Percentiles rank a stretch among this genome's conserved stretches.
These are phyloP conservation scores for Carnegiea gigantea DNA, from an alignment of 179 eudicot genomes.

Conservation along the genomic window DNA sequence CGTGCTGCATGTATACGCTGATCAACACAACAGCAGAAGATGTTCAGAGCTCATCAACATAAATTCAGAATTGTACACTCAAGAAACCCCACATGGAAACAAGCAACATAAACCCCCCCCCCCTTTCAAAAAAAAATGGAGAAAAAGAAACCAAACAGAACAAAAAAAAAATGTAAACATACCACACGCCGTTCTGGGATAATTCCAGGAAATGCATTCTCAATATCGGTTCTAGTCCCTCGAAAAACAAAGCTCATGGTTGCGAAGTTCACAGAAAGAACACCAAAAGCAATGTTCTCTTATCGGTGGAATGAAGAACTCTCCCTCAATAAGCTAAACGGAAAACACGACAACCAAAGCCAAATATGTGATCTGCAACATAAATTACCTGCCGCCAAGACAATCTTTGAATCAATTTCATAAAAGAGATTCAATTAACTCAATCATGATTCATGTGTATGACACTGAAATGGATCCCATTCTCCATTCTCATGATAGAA, in stretches of 20 bases:
- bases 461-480: neutral
- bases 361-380: neutral
- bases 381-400: too few species aligned
- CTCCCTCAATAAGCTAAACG: constrained; percentile 5
- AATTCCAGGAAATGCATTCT: constrained; percentile 73
- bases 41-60: constrained; percentile 8
- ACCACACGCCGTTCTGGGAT: constrained; percentile 88
- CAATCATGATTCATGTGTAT: neutral
- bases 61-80: constrained; percentile 8
- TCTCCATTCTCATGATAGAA: neutral
- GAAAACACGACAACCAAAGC: constrained; percentile 3
- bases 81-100: neutral
- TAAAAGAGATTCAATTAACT: too few species aligned
- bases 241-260: constrained; percentile 92
- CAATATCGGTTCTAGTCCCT: constrained; percentile 79
- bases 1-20: constrained; percentile 87
- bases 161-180: neutral
- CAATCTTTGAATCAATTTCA: too few species aligned
- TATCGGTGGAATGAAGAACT: neutral
- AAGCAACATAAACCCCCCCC: neutral
- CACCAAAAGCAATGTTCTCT: constrained; percentile 15
- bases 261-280: constrained; percentile 15
- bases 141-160: neutral
- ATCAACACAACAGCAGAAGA: constrained; percentile 21
- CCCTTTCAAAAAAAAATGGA: neutral